Percentiles rank a stretch among this genome's conserved stretches.
phyloP scores from a whole-genome alignment of 306 rosid species.

The Carpinus viminea region DNA sequence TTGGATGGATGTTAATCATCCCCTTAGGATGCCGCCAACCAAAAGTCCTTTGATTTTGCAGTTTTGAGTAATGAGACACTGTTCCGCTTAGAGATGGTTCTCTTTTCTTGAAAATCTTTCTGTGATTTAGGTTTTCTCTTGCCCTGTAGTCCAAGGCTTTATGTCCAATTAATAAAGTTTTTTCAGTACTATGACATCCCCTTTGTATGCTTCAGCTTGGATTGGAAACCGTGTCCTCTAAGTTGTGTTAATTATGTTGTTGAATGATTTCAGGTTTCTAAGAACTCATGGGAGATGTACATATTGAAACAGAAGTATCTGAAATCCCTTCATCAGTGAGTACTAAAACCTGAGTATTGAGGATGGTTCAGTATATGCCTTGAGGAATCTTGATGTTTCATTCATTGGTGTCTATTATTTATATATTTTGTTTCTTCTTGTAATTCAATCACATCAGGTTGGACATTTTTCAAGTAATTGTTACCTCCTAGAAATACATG shows the following conservation, averaged over 20 bases:
- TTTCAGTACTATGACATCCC: neutral
- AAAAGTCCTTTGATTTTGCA: neutral
- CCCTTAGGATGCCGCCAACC: neutral
- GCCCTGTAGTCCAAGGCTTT: neutral
- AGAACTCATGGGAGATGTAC: conserved; percentile 36
- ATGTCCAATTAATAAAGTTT: neutral
- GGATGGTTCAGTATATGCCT: neutral
- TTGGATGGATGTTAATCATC: neutral
- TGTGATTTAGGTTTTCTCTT: neutral
- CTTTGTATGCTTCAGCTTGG: neutral
- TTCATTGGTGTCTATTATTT: neutral
- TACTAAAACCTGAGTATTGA: neutral
- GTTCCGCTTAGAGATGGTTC: neutral
- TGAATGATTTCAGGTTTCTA: conserved; percentile 28
- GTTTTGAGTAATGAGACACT: neutral
- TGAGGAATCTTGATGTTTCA: neutral
- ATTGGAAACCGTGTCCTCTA: neutral
- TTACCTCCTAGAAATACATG: conserved; percentile 2
- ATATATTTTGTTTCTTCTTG: neutral
- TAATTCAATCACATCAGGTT: conserved; percentile 6
- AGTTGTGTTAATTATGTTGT: neutral
- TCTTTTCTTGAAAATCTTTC: neutral
- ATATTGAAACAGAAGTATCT: conserved; percentile 19
- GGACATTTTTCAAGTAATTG: neutral
- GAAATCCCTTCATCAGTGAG: conserved; percentile 40